These are phyloP conservation scores for Ophiocytium majus DNA, from an alignment of 352 stramenopile species.

Conservation along the genomic window DNA sequence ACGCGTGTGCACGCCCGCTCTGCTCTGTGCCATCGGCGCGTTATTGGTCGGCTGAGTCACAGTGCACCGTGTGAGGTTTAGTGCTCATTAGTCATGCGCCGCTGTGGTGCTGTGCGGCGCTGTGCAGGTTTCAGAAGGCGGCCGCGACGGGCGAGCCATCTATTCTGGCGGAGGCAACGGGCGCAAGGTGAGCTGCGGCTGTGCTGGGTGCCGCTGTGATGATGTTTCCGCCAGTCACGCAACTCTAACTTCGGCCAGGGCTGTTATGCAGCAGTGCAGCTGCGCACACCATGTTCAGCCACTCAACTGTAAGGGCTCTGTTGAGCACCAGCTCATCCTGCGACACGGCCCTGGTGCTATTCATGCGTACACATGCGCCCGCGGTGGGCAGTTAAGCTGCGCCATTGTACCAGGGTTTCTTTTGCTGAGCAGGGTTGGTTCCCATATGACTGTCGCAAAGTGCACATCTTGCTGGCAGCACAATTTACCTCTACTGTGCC, in stretches of 20 bases:
- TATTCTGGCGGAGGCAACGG: background rate
- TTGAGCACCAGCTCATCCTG: background rate
- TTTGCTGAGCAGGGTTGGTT: too few species aligned
- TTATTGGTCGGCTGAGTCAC: too few species aligned
- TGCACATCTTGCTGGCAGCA: too few species aligned
- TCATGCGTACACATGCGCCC: too few species aligned
- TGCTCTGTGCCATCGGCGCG: too few species aligned
- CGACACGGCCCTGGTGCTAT: too few species aligned
- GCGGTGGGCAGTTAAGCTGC: too few species aligned
- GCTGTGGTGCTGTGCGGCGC: background rate
- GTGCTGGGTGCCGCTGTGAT: constrained; percentile 11
- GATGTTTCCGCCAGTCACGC: background rate
- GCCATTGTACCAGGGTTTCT: too few species aligned
- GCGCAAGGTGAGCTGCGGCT: background rate
- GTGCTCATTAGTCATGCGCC: too few species aligned
- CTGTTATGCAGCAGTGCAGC: background rate
- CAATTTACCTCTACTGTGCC: too few species aligned
- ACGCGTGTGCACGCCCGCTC: background rate
- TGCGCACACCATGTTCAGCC: background rate
- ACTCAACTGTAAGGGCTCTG: background rate
- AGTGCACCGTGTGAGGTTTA: background rate
- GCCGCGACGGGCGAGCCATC: background rate
- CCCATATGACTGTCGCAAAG: too few species aligned
- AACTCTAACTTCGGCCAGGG: background rate
- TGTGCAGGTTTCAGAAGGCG: constrained; percentile 39